Percentiles rank a stretch among this genome's conserved stretches.
Conservation (phyloP, 2,329 filamentous ascomycete species). For the Neonectria neomacrospora region DNA sequence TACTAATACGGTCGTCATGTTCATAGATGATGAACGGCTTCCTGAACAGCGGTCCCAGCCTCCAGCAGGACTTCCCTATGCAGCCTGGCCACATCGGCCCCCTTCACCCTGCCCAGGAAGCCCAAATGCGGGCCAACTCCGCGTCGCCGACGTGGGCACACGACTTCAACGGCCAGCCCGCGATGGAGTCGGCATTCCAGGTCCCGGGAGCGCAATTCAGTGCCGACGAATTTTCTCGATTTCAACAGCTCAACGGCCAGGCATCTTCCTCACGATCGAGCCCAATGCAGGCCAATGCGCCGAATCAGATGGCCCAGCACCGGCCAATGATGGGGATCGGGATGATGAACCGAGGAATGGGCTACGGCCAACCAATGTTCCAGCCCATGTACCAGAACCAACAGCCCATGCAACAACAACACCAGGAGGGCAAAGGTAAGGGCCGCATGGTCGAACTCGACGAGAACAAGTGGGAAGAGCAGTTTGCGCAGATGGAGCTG, state of each 20-base stretch:
- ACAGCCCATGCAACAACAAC: constrained; percentile 56
- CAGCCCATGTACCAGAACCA: constrained; percentile 60
- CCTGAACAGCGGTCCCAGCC: constrained; percentile 77
- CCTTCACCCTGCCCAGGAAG: constrained; percentile 60
- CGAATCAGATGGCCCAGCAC: constrained; percentile 63
- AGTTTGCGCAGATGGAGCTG: constrained; percentile 89
- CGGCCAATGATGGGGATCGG: constrained; percentile 70
- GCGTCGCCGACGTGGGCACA: constrained; percentile 66
- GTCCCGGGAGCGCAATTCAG: constrained; percentile 73
- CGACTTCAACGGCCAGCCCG: constrained; percentile 67
- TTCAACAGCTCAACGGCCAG: constrained; percentile 77
- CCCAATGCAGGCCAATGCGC: constrained; percentile 67
- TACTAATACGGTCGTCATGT: constrained; percentile 44
- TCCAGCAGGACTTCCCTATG: constrained; percentile 66
- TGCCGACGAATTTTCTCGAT: constrained; percentile 87
- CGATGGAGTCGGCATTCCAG: constrained; percentile 78
- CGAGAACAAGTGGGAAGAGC: constrained; percentile 94
- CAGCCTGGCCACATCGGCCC: constrained; percentile 58
- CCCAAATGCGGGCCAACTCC: constrained; percentile 64
- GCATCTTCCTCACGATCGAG: constrained; percentile 62
- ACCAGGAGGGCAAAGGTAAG: constrained; percentile 76
- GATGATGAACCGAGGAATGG: constrained; percentile 64
- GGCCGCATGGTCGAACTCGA: constrained; percentile 95
- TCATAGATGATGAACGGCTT: constrained; percentile 91
- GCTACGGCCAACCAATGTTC: constrained; percentile 65